A percentile compares a stretch with the other conserved stretches of the same genome.
phyloP scores from a whole-genome alignment of 352 stramenopile genomes.

The Globisporangium polare region DNA sequence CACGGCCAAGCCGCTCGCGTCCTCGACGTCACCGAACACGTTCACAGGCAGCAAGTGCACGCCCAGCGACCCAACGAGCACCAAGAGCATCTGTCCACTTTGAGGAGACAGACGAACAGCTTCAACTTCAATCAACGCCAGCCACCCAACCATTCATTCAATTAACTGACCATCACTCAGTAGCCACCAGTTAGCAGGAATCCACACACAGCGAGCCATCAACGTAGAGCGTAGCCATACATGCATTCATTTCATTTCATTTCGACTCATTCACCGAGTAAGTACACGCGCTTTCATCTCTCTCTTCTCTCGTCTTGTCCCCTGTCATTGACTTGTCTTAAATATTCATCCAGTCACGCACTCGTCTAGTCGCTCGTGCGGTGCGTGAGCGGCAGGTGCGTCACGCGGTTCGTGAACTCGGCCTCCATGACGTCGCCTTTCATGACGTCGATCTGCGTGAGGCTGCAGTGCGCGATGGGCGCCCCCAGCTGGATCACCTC shows the following conservation, averaged over 20 bases:
- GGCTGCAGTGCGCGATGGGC: constrained; percentile 68
- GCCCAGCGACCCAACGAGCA: constrained; percentile 2
- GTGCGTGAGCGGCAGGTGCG: constrained; percentile 65
- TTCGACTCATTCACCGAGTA: background rate
- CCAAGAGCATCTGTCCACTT: constrained; percentile 8
- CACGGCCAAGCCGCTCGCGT: constrained; percentile 25
- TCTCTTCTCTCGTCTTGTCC: background rate
- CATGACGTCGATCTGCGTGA: constrained; percentile 64
- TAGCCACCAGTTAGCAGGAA: too few relatives aligned
- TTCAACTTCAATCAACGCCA: background rate
- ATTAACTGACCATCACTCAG: too few relatives aligned
- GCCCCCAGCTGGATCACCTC: constrained; percentile 76
- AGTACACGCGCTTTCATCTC: background rate
- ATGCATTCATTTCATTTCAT: background rate
- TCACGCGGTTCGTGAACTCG: constrained; percentile 58
- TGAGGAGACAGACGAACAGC: background rate
- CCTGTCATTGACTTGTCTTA: background rate
- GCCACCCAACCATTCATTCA: background rate
- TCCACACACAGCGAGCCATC: too few relatives aligned
- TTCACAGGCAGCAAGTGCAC: constrained; percentile 42
- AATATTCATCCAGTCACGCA: background rate
- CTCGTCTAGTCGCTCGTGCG: constrained; percentile 62
- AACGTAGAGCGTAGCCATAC: background rate
- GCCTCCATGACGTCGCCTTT: constrained; percentile 44
- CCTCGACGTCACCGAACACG: constrained; percentile 33